These are phyloP conservation scores for Fraxinus velutina DNA, from an alignment of 305 asterid species.

Conservation along the genomic window DNA sequence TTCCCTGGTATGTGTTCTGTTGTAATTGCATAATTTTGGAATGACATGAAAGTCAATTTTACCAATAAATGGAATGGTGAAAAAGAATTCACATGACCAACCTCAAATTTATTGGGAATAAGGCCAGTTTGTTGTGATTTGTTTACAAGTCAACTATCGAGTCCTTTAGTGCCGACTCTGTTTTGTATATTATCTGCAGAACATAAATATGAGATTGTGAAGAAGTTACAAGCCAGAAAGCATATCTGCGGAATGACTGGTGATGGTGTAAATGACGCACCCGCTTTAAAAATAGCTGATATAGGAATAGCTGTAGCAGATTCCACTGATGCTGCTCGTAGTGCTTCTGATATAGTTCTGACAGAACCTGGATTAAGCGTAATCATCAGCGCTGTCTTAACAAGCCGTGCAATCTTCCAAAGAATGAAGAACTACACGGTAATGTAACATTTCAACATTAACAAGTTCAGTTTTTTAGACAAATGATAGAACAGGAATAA, in stretches of 20 bases:
- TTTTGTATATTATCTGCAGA: conserved; percentile 28
- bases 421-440: conserved; percentile 64
- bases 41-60: not conserved
- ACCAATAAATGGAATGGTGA: not conserved
- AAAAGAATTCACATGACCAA: not conserved
- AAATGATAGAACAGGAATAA: conserved; percentile 14
- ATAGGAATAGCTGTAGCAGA: conserved; percentile 63
- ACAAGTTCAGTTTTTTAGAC: not conserved
- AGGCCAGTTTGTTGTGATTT: not conserved
- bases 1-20: conserved; percentile 42
- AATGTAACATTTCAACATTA: conserved; percentile 10
- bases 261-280: conserved; percentile 64
- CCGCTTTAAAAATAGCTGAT: conserved; percentile 61
- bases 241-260: conserved; percentile 66
- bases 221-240: conserved; percentile 43
- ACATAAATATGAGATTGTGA: conserved; percentile 57
- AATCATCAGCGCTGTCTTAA: conserved; percentile 55
- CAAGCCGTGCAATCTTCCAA: conserved; percentile 63
- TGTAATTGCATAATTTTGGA: not conserved
- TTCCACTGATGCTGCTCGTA: conserved; percentile 57
- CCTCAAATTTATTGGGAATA: not conserved
- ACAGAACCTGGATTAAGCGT: conserved; percentile 60
- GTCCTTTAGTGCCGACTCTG: not conserved
- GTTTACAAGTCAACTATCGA: not conserved
- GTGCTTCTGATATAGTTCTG: conserved; percentile 60